Percentiles rank a stretch among this genome's conserved stretches.
Evolutionary conservation across 2,329 filamentous ascomycete species (phyloP).

Genomic region (Elsinoe perseae): DNA sequence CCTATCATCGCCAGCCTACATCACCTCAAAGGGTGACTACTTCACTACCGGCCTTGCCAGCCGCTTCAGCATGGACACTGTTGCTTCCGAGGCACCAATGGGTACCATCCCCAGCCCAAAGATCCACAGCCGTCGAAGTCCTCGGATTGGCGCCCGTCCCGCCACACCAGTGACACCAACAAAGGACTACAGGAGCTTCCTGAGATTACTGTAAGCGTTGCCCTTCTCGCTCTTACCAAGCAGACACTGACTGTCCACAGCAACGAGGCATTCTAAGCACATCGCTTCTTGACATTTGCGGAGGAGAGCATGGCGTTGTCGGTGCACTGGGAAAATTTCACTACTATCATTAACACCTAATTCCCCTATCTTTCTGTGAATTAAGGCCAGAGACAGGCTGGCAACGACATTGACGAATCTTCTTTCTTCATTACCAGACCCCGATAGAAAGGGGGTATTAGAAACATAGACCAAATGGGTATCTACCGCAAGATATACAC

Average conservation of each 20-base stretch:
- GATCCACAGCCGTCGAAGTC: background rate
- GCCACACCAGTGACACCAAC: conserved; percentile 3
- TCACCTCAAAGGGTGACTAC: background rate
- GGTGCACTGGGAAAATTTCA: background rate
- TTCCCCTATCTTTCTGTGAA: background rate
- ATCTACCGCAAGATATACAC: conserved; percentile 8
- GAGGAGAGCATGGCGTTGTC: background rate
- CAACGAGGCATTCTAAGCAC: background rate
- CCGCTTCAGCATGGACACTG: conserved; percentile 9
- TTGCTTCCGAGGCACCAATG: background rate
- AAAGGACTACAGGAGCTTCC: conserved; percentile 14
- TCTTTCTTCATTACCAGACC: background rate
- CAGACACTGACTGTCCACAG: background rate
- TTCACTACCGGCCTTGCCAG: background rate
- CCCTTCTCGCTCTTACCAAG: background rate
- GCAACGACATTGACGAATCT: conserved; percentile 1
- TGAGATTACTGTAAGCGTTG: background rate
- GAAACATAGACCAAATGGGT: background rate
- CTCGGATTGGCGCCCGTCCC: background rate
- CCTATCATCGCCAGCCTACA: background rate
- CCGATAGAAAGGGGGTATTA: background rate
- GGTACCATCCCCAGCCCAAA: conserved; percentile 7
- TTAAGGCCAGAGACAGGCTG: background rate
- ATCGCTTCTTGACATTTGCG: background rate
- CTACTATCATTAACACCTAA: background rate